Conservation (phyloP, 257 asterid species). For the Petrea volubilis region DNA sequence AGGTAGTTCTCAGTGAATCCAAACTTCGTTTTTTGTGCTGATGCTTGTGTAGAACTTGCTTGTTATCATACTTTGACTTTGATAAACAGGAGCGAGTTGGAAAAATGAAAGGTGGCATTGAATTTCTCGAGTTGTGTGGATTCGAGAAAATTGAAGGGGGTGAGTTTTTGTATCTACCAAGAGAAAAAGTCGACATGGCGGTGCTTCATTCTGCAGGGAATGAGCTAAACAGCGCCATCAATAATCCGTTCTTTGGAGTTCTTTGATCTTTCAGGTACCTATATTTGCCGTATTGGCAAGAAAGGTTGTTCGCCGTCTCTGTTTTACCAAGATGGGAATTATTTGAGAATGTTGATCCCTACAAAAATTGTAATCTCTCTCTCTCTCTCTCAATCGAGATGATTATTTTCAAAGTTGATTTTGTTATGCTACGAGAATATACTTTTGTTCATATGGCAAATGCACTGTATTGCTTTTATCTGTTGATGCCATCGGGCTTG, state of each 20-base stretch:
- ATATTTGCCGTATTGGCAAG: neutral
- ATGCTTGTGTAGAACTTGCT: neutral
- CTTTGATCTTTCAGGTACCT: conserved; percentile 39
- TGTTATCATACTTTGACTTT: conserved; percentile 1
- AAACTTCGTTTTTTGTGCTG: neutral
- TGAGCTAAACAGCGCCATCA: conserved; percentile 86
- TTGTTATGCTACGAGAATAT: neutral
- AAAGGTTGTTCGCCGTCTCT: neutral
- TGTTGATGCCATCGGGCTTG: neutral
- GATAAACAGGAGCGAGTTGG: conserved; percentile 88
- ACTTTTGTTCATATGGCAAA: neutral
- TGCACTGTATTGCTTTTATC: neutral
- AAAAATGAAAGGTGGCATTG: conserved; percentile 81
- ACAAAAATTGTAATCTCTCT: neutral
- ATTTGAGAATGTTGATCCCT: neutral
- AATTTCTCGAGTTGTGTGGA: conserved; percentile 91
- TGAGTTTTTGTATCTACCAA: neutral
- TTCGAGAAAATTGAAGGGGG: conserved; percentile 69
- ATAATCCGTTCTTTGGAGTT: conserved; percentile 91
- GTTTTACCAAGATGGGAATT: conserved; percentile 1
- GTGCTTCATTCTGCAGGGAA: conserved; percentile 90
- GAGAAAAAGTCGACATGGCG: conserved; percentile 80
- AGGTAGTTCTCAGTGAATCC: neutral
- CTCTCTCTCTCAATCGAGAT: neutral
- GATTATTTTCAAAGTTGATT: neutral